phyloP scores from a whole-genome alignment of 495 filamentous ascomycete genomes.

The Daldinia concentrica region DNA sequence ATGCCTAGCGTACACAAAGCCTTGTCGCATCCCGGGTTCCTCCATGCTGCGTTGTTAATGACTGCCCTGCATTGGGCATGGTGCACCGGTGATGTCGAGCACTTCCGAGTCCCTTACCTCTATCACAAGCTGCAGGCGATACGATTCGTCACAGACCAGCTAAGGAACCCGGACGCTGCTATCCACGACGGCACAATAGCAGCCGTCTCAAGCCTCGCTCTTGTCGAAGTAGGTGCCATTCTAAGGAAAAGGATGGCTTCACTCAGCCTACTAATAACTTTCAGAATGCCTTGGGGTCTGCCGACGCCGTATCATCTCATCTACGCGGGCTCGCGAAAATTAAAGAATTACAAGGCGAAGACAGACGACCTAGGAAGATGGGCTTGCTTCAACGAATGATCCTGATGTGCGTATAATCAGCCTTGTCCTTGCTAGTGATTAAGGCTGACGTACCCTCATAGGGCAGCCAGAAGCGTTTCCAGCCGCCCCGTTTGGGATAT shows the following conservation, averaged over 20 bases:
- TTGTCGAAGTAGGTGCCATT: constrained; percentile 49
- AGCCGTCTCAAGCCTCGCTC: constrained; percentile 50
- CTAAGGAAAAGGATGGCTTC: background rate
- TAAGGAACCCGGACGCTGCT: constrained; percentile 42
- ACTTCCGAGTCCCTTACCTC: constrained; percentile 47
- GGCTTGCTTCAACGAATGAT: constrained; percentile 46
- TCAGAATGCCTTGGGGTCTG: constrained; percentile 44
- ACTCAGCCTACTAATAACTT: constrained; percentile 24
- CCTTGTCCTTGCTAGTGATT: constrained; percentile 11
- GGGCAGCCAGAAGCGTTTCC: constrained; percentile 45
- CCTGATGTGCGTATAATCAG: constrained; percentile 37
- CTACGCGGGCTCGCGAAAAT: constrained; percentile 45
- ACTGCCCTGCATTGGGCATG: constrained; percentile 49
- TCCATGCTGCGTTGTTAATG: constrained; percentile 47
- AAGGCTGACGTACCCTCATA: constrained; percentile 35
- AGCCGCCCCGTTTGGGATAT: constrained; percentile 46
- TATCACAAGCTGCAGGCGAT: constrained; percentile 49
- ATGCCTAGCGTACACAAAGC: constrained; percentile 45
- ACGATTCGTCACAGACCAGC: constrained; percentile 51
- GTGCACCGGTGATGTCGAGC: constrained; percentile 47
- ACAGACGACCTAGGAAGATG: constrained; percentile 41
- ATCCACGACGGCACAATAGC: constrained; percentile 50
- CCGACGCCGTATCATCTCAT: constrained; percentile 44
- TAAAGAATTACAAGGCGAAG: constrained; percentile 42
- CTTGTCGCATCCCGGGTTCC: constrained; percentile 48